Percentiles rank a stretch among this genome's conserved stretches.
These are phyloP conservation scores for Epichloe scottii DNA, from an alignment of 2,329 filamentous ascomycete genomes.

Conservation along the genomic window DNA sequence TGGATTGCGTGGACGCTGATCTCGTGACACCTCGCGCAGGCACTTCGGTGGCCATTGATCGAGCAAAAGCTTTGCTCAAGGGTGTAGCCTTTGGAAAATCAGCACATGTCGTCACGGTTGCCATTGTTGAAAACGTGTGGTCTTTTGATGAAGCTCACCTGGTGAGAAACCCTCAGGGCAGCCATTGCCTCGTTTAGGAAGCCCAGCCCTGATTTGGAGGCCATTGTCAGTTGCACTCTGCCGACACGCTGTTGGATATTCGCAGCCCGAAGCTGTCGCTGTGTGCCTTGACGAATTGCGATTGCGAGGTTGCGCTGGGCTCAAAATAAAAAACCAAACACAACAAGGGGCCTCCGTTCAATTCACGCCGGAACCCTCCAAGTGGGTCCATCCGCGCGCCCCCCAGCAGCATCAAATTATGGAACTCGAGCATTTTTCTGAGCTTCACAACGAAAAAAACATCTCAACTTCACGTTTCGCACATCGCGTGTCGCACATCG, in stretches of 20 bases:
- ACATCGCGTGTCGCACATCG: not conserved
- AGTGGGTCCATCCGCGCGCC: constrained; percentile 13
- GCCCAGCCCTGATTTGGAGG: constrained; percentile 29
- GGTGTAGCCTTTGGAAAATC: constrained; percentile 18
- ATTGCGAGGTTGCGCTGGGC: not conserved
- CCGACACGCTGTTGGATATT: not conserved
- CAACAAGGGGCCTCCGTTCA: constrained; percentile 14
- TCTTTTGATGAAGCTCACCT: constrained; percentile 13
- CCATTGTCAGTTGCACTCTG: constrained; percentile 3
- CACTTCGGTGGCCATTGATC: constrained; percentile 45
- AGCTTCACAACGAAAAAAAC: not conserved
- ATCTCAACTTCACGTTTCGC: not conserved
- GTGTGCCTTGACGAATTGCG: constrained; percentile 6
- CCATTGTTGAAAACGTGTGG: not conserved
- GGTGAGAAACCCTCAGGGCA: constrained; percentile 32
- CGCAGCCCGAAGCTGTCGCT: constrained; percentile 2
- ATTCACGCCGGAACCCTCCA: constrained; percentile 11
- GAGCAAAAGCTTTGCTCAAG: constrained; percentile 30
- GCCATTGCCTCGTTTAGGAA: constrained; percentile 41
- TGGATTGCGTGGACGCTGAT: constrained; percentile 21
- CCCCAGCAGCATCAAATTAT: not conserved
- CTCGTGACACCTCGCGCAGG: constrained; percentile 25
- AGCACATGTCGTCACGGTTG: not conserved
- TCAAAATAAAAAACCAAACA: constrained; percentile 9
- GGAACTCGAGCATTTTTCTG: constrained; percentile 5